Percentiles rank a stretch among this genome's conserved stretches.
Evolutionary conservation across 345 rosid genomes (phyloP).

Genomic region (Brassica incana): DNA sequence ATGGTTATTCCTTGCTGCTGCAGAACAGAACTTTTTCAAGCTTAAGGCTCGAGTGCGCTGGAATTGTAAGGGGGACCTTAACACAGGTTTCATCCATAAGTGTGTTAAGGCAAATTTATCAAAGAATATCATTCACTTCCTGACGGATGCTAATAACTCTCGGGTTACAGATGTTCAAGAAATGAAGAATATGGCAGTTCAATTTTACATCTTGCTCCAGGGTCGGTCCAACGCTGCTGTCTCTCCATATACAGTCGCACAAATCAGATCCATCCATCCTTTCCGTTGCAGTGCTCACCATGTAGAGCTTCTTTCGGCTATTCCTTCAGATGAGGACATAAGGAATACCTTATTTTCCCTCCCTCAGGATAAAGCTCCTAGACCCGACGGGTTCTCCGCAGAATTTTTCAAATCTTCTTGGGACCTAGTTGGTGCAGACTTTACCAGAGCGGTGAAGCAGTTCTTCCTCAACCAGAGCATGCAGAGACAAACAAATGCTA

Average conservation of each 20-base stretch:
- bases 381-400: too few species aligned
- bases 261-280: background rate
- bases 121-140: background rate
- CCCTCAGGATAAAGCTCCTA: too few species aligned
- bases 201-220: background rate
- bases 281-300: too few species aligned
- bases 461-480: too few species aligned
- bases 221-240: background rate
- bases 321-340: too few species aligned
- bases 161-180: background rate
- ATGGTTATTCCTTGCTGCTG: background rate
- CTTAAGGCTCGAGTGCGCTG: background rate
- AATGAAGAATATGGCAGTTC: background rate
- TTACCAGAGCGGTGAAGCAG: too few species aligned
- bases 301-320: too few species aligned
- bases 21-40: background rate
- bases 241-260: background rate
- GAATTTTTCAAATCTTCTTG: too few species aligned
- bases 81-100: background rate
- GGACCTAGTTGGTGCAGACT: too few species aligned
- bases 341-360: too few species aligned
- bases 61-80: background rate
- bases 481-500: too few species aligned
- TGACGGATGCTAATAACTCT: background rate
- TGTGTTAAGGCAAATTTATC: background rate